These are phyloP conservation scores for Rhododendron molle DNA, from an alignment of 148 eudicot species.

Conservation along the genomic window DNA sequence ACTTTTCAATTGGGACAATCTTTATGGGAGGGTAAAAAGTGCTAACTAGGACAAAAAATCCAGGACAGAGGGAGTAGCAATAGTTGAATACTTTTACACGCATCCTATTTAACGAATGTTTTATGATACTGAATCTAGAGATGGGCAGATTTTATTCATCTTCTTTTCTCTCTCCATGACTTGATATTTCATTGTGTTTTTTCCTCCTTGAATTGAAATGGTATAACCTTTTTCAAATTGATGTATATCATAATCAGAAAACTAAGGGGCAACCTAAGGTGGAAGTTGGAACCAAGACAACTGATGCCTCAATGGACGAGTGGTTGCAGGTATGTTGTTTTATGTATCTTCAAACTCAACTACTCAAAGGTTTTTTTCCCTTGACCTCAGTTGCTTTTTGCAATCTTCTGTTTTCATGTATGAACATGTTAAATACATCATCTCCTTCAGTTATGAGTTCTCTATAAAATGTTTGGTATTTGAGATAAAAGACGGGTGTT, in stretches of 20 bases:
- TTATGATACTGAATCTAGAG: not conserved
- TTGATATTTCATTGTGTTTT: not conserved
- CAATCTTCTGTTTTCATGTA: not conserved
- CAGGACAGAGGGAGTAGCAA: not conserved
- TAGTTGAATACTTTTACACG: not conserved
- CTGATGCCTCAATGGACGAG: slow-evolving; percentile 82
- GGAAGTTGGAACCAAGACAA: slow-evolving; percentile 91
- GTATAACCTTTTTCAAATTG: not conserved
- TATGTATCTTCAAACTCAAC: not conserved
- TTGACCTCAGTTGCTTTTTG: not conserved
- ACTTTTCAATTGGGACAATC: too few relatives aligned
- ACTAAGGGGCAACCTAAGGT: slow-evolving; percentile 85
- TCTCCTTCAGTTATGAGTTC: not conserved
- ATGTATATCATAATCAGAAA: slow-evolving; percentile 41
- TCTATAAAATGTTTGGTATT: not conserved
- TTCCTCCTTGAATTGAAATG: not conserved
- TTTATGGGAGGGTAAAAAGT: too few relatives aligned
- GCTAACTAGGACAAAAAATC: too few relatives aligned
- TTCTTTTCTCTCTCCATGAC: not conserved
- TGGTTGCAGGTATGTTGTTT: slow-evolving; percentile 75
- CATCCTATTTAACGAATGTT: not conserved
- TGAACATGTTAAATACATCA: too few relatives aligned
- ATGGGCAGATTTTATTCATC: not conserved
- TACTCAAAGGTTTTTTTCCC: not conserved
- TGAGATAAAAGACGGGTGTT: not conserved